phyloP scores from a whole-genome alignment of 2,329 filamentous ascomycete species.

The Clarireedia hainanense region DNA sequence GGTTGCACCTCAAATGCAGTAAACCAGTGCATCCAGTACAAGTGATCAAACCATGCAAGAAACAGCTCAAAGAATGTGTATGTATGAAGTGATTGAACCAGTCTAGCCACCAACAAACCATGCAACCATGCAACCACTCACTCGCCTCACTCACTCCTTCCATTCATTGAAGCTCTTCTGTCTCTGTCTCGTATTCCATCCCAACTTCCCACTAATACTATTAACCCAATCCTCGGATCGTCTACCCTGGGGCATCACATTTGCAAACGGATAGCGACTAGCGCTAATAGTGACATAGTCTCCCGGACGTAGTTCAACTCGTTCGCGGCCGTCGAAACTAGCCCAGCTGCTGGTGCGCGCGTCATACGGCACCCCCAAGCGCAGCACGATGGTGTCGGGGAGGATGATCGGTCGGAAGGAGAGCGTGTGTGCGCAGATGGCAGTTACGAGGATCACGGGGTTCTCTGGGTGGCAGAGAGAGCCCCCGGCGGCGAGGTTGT shows the following conservation, averaged over 20 bases:
- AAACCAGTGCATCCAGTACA: neutral
- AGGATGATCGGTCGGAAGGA: slow-evolving; percentile 96
- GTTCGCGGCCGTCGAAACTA: slow-evolving; percentile 92
- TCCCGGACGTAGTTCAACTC: slow-evolving; percentile 68
- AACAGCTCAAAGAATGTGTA: neutral
- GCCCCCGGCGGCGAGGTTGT: slow-evolving; percentile 92
- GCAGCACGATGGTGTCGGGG: slow-evolving; percentile 89
- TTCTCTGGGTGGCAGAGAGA: slow-evolving; percentile 94
- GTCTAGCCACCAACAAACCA: neutral
- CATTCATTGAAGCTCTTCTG: slow-evolving; percentile 54
- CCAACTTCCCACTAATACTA: slow-evolving; percentile 69
- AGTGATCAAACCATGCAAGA: neutral
- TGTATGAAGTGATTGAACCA: slow-evolving; percentile 9
- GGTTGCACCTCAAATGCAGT: no score
- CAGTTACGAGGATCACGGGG: slow-evolving; percentile 87
- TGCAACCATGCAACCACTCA: neutral
- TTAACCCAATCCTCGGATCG: slow-evolving; percentile 75
- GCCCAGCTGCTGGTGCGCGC: slow-evolving; percentile 87
- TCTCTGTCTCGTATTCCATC: slow-evolving; percentile 74
- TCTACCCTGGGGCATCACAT: slow-evolving; percentile 61
- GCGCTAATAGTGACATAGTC: slow-evolving; percentile 83
- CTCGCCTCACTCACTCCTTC: slow-evolving; percentile 5
- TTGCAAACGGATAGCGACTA: slow-evolving; percentile 72
- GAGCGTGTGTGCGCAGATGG: slow-evolving; percentile 90
- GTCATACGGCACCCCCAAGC: slow-evolving; percentile 90